Conservation (phyloP, 805 yeast genomes). For the Wickerhamomyces subpelliculosus region DNA sequence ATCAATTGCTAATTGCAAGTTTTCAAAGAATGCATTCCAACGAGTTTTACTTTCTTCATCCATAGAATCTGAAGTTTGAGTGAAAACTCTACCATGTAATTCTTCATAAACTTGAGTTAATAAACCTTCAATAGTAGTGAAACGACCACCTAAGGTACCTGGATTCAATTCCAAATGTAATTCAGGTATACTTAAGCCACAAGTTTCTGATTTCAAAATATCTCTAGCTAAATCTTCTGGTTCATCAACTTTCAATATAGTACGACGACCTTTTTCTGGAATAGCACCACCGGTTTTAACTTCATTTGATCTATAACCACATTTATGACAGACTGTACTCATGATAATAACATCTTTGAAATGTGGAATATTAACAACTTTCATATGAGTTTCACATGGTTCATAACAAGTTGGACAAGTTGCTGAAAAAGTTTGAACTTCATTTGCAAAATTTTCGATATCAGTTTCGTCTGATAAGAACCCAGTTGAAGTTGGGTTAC, state of each 20-base stretch:
- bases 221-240: constrained; percentile 89
- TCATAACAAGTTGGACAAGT: constrained; percentile 86
- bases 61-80: constrained; percentile 89
- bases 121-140: constrained; percentile 94
- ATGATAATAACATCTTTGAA: constrained; percentile 95
- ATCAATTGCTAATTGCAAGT: constrained; percentile 67
- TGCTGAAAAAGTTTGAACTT: constrained; percentile 89
- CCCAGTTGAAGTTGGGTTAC: constrained; percentile 41
- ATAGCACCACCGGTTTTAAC: constrained; percentile 98
- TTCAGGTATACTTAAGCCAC: constrained; percentile 83
- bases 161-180: constrained; percentile 84
- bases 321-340: constrained; percentile 87
- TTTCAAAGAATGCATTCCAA: constrained; percentile 76
- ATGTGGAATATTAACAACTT: constrained; percentile 93
- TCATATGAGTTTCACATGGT: constrained; percentile 91
- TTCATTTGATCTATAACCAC: constrained; percentile 96
- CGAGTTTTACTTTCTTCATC: constrained; percentile 65
- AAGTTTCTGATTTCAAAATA: constrained; percentile 89
- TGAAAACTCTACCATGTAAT: constrained; percentile 74
- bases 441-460: constrained; percentile 79
- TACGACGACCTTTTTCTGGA: constrained; percentile 75
- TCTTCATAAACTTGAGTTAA: constrained; percentile 86
- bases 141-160: constrained; percentile 97
- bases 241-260: constrained; percentile 72
- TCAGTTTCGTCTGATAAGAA: constrained; percentile 67